phyloP scores from a whole-genome alignment of 1,284 basidiomycete species.

The Puccinia polysora region DNA sequence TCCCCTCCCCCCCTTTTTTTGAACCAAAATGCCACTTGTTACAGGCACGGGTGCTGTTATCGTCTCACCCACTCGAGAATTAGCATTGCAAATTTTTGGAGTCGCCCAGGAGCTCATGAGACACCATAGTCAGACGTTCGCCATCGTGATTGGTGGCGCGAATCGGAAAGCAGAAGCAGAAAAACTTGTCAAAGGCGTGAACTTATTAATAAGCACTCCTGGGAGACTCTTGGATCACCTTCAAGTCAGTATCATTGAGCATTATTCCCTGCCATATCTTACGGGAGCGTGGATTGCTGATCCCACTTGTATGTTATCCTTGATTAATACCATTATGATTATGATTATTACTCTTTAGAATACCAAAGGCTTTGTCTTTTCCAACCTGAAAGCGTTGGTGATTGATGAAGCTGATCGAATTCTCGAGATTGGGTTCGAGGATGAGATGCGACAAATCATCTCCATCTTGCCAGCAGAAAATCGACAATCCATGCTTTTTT shows the following conservation, averaged over 20 bases:
- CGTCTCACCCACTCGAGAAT: constrained; percentile 90
- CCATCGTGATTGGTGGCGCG: constrained; percentile 89
- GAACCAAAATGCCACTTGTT: too few species aligned
- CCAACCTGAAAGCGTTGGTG: constrained; percentile 88
- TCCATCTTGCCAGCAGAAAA: constrained; percentile 81
- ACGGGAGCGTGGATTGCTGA: too few species aligned
- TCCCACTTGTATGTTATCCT: background rate
- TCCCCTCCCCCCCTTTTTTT: too few species aligned
- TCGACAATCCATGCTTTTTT: constrained; percentile 96
- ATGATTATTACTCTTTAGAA: constrained; percentile 63
- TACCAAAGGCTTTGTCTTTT: constrained; percentile 91
- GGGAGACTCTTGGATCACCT: constrained; percentile 90
- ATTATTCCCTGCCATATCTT: too few species aligned
- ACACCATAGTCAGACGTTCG: constrained; percentile 93
- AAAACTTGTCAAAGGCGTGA: constrained; percentile 92
- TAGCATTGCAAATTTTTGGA: constrained; percentile 96
- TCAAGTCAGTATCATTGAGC: constrained; percentile 60
- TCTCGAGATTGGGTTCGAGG: constrained; percentile 97
- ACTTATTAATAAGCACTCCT: constrained; percentile 88
- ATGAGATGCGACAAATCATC: constrained; percentile 98
- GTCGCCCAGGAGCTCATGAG: constrained; percentile 95
- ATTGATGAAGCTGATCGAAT: constrained; percentile 99
- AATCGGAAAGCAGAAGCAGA: constrained; percentile 92
- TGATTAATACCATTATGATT: constrained; percentile 1
- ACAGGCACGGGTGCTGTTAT: constrained; percentile 91